phyloP scores from a whole-genome alignment of 2,329 filamentous ascomycete genomes.

The Cordyceps farinosa region DNA sequence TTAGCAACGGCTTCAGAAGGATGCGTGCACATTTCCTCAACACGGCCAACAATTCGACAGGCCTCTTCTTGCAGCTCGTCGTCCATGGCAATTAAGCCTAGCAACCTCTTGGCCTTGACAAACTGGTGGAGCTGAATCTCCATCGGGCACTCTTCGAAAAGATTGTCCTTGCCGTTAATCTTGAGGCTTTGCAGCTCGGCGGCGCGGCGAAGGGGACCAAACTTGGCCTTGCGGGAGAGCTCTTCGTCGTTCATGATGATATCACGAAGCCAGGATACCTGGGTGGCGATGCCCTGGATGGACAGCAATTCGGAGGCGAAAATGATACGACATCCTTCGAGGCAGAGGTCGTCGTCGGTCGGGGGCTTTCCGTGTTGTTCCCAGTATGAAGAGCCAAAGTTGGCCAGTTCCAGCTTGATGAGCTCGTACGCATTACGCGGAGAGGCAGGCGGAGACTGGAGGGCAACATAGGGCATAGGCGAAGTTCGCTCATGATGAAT shows the following conservation, averaged over 20 bases:
- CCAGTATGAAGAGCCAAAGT: slow-evolving; percentile 45
- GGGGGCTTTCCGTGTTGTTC: slow-evolving; percentile 40
- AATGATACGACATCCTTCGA: slow-evolving; percentile 58
- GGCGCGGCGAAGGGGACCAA: slow-evolving; percentile 45
- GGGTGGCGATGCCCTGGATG: slow-evolving; percentile 35
- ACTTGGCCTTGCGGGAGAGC: slow-evolving; percentile 42
- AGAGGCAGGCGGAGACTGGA: slow-evolving; percentile 40
- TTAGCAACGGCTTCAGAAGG: slow-evolving; percentile 50
- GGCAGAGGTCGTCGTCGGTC: slow-evolving; percentile 51
- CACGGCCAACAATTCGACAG: slow-evolving; percentile 54
- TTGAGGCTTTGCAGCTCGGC: slow-evolving; percentile 46
- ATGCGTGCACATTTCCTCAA: slow-evolving; percentile 49
- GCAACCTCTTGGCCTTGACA: slow-evolving; percentile 46
- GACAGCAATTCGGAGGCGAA: slow-evolving; percentile 50
- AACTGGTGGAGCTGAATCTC: slow-evolving; percentile 53
- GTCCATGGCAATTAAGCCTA: slow-evolving; percentile 59
- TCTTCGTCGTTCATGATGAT: slow-evolving; percentile 49
- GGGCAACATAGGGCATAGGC: slow-evolving; percentile 51
- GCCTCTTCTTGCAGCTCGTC: slow-evolving; percentile 58
- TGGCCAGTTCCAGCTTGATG: slow-evolving; percentile 54
- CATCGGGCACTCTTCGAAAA: slow-evolving; percentile 55
- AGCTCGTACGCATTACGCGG: slow-evolving; percentile 59
- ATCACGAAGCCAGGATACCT: slow-evolving; percentile 55
- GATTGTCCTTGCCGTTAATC: slow-evolving; percentile 56
- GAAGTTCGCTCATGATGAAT: slow-evolving; percentile 61